Conservation (phyloP, 2,329 filamentous ascomycete species). For the Aureobasidium sp. region DNA sequence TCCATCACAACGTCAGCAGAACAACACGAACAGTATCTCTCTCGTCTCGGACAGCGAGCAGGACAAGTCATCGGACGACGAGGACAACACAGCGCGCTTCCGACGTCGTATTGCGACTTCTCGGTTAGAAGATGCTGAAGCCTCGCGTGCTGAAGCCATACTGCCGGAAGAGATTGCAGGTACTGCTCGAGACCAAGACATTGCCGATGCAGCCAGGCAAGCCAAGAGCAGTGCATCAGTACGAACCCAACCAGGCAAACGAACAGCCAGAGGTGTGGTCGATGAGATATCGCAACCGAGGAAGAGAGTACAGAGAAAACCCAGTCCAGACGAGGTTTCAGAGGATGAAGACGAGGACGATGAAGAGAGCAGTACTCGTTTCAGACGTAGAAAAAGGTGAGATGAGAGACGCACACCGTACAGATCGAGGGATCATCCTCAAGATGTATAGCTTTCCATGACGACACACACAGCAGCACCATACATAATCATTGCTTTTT, state of each 20-base stretch:
- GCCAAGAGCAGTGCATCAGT: conserved; percentile 1
- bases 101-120: conserved; percentile 21
- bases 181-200: conserved; percentile 4
- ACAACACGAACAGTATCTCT: conserved; percentile 11
- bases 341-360: conserved; percentile 41
- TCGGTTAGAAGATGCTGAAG: conserved; percentile 20
- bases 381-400: conserved; percentile 36
- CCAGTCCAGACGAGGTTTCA: conserved; percentile 15
- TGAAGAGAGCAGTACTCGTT: conserved; percentile 35
- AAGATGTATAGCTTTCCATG: not conserved
- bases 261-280: conserved; percentile 13
- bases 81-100: conserved; percentile 19
- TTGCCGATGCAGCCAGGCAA: conserved; percentile 9
- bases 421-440: not conserved
- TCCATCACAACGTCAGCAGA: not conserved
- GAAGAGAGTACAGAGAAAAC: conserved; percentile 24
- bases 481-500: not conserved
- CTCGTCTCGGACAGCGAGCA: not conserved
- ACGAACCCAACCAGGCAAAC: conserved; percentile 11
- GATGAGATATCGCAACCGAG: conserved; percentile 12
- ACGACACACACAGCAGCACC: not conserved
- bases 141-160: conserved; percentile 2
- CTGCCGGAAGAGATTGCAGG: conserved; percentile 15
- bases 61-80: conserved; percentile 10
- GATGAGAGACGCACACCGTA: not conserved